These are phyloP conservation scores for Lasiosphaeriaceae sp. DNA, from an alignment of 495 filamentous ascomycete species.

Conservation along the genomic window DNA sequence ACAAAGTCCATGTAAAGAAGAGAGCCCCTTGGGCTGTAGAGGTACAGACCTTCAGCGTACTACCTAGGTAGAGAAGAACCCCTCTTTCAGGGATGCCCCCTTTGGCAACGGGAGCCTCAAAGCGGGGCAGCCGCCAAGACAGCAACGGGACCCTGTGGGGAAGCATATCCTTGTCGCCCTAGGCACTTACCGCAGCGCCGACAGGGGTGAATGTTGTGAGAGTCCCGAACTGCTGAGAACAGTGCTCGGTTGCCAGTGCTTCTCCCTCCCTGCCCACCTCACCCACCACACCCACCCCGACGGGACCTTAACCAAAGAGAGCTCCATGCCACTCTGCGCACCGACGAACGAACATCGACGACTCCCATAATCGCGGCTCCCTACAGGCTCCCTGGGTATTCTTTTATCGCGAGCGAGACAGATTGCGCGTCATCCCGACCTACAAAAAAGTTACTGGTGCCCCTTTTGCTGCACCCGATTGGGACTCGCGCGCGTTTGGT, in stretches of 20 bases:
- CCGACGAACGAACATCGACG: slow-evolving; percentile 6
- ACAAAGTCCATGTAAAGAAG: too few relatives aligned
- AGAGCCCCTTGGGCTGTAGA: too few relatives aligned
- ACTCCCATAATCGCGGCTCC: slow-evolving; percentile 2
- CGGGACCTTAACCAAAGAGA: background rate
- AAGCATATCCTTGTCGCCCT: background rate
- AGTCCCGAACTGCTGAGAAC: slow-evolving; percentile 1
- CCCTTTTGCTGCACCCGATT: background rate
- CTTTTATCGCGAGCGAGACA: background rate
- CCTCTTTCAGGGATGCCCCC: too few relatives aligned
- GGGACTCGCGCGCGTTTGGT: background rate
- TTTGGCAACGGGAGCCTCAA: too few relatives aligned
- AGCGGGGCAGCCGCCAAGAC: too few relatives aligned
- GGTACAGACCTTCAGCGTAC: too few relatives aligned
- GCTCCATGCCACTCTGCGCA: background rate
- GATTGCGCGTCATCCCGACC: background rate
- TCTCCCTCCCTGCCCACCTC: background rate
- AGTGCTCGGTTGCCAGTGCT: background rate
- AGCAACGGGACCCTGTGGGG: background rate
- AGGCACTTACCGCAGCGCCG: background rate
- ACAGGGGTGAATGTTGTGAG: slow-evolving; percentile 5
- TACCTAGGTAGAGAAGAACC: too few relatives aligned
- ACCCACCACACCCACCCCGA: background rate
- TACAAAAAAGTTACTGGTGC: background rate
- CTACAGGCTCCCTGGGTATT: background rate